Base-by-base conservation (phyloP, 2,329 filamentous ascomycete genomes). In the Ceratocystis diversiconidia region DNA sequence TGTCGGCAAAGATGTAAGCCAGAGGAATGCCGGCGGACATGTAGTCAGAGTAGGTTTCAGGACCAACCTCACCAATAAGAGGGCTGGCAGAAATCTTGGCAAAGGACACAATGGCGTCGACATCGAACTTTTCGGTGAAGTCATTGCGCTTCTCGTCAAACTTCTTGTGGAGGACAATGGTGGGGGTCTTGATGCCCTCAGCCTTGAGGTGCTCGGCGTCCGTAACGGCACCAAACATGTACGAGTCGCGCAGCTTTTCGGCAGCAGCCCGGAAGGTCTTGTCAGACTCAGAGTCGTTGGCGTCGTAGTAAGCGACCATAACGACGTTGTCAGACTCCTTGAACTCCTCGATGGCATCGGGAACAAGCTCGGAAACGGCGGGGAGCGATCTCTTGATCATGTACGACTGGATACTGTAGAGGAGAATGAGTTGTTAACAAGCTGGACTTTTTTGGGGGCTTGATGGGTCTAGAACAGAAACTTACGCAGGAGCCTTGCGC, bases 311-410 rank as follows among this genome's bases (percentile, higher is more conserved):
- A 71, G 87, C 92, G 69, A 99, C 86, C 65, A 97, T 77, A 68
- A 97, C 92, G 69, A 97, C 90, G 82, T 96, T 96, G 80, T 99
- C 94, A 75, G 92, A 85, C 68, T 87, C 92, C 87, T 97, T 97
- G 86, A 99, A 96, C 72, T 96, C 92, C 74, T 92, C 89, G 65
- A 96, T 80, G 68, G 86, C 90, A 70, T 92, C 89, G 76, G 88
- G 85, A 72, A 83, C 86, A 68, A 99, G 82, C 69, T 83, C 74
- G 5, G 94, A 96, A 70, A 99, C 92, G 70, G 94, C 89, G 64
- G 94, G 94, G 68, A 99, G 84, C 30, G 90, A 89, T 80, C 97
- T 94, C 85, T 97, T 99, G 76, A 90, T 88, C 94, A 99, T 99
- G 82, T 96, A 97, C 30, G 86, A 87, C 61, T 82, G 82, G 74